Conservation (phyloP, 192 early-diverging fungal genomes). For the Backusella circina region DNA sequence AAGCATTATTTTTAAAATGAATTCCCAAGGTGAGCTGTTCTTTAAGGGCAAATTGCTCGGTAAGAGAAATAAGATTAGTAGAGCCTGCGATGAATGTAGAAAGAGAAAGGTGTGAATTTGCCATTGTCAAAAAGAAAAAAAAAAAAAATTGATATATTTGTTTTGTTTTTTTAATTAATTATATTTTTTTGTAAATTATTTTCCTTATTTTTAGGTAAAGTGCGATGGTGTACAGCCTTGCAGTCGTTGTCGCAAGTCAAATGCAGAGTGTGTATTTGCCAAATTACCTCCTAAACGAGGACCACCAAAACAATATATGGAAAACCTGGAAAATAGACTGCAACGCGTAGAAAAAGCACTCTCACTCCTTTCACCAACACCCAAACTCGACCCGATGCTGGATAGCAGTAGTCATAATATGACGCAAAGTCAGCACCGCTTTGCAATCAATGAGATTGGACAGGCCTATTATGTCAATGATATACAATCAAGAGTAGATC, state of each 20-base stretch:
- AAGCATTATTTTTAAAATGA: background rate
- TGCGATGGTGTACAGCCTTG: conserved; percentile 39
- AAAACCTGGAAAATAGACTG: conserved; percentile 28
- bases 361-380: background rate
- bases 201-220: conserved; percentile 24
- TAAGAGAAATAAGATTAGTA: conserved; percentile 27
- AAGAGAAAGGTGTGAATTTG: conserved; percentile 27
- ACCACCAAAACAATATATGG: conserved; percentile 41
- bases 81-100: conserved; percentile 35
- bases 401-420: background rate
- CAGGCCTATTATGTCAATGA: conserved; percentile 30
- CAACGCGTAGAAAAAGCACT: conserved; percentile 32
- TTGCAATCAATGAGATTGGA: conserved; percentile 31
- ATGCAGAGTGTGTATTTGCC: conserved; percentile 25
- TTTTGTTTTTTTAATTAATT: background rate
- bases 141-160: background rate
- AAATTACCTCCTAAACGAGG: conserved; percentile 30
- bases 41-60: conserved; percentile 1
- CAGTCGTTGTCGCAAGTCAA: conserved; percentile 25
- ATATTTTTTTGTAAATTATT: too few species aligned
- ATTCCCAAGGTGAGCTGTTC: background rate
- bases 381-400: background rate
- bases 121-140: background rate
- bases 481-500: background rate
- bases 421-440: background rate